Conservation (phyloP, 352 stramenopile species). For the Phytopythium ostracodes region DNA sequence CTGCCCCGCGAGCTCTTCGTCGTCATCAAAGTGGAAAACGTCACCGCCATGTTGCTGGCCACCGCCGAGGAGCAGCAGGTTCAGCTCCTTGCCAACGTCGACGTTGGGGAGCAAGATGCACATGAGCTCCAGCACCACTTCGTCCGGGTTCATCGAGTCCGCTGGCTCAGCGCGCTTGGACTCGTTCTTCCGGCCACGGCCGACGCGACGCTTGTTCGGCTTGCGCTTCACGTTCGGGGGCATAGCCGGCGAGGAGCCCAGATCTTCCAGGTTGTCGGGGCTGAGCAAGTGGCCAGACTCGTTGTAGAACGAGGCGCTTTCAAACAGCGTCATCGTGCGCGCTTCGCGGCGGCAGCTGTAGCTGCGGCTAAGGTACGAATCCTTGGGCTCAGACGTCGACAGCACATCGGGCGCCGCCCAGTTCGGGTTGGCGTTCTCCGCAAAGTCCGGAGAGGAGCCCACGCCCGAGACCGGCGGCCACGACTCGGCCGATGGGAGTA, state of each 20-base stretch:
- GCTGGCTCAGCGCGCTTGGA: constrained; percentile 28
- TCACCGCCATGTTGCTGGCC: constrained; percentile 35
- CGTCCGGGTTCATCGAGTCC: constrained; percentile 44
- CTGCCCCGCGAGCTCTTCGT: constrained; percentile 31
- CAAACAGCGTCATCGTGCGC: constrained; percentile 74
- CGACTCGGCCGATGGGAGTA: constrained; percentile 41
- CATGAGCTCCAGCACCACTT: constrained; percentile 80
- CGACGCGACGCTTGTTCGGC: constrained; percentile 57
- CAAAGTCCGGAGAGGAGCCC: constrained; percentile 14
- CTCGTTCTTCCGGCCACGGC: constrained; percentile 42
- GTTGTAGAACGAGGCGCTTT: constrained; percentile 76
- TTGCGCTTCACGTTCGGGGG: constrained; percentile 26
- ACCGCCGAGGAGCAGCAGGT: constrained; percentile 53
- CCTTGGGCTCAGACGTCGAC: constrained; percentile 43
- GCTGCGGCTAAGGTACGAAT: constrained; percentile 23
- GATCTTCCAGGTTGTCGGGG: constrained; percentile 66
- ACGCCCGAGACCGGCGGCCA: constrained; percentile 37
- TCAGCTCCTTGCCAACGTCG: constrained; percentile 79
- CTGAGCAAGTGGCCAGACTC: constrained; percentile 63
- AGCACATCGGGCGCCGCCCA: constrained; percentile 13
- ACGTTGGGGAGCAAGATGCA: constrained; percentile 52
- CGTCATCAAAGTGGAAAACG: constrained; percentile 75
- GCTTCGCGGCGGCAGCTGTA: constrained; percentile 35
- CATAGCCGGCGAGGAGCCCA: constrained; percentile 50
- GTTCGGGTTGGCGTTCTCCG: constrained; percentile 29